Evolutionary conservation across 192 early-diverging fungal species (phyloP).

Genomic region (Pilaira anomala): DNA sequence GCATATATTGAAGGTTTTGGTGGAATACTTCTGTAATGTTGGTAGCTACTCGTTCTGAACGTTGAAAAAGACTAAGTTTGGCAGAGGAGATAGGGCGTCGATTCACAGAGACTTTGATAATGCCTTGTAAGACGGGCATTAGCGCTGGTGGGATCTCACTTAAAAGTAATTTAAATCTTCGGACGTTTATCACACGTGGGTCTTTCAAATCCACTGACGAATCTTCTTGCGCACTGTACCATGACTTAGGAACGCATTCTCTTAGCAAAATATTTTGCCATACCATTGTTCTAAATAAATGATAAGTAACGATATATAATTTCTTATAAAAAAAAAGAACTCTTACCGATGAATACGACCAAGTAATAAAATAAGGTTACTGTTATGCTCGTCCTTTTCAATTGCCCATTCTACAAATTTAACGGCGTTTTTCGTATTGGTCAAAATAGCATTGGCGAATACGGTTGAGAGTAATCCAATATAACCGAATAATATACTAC

Average conservation of each 20-base stretch:
- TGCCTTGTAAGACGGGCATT: conserved; percentile 57
- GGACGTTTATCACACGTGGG: conserved; percentile 61
- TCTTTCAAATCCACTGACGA: conserved; percentile 36
- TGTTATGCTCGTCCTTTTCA: conserved; percentile 34
- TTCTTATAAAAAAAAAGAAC: not conserved
- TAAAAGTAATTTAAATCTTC: conserved; percentile 60
- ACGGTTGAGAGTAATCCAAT: conserved; percentile 66
- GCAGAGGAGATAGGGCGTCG: conserved; percentile 22
- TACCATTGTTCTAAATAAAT: conserved; percentile 36
- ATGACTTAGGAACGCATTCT: conserved; percentile 54
- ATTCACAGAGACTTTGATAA: conserved; percentile 56
- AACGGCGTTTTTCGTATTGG: conserved; percentile 57
- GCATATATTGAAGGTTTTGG: conserved; percentile 45
- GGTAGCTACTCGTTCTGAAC: conserved; percentile 55
- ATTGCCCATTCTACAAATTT: conserved; percentile 59
- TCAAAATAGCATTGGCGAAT: conserved; percentile 59
- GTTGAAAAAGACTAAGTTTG: conserved; percentile 34
- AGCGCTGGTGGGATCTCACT: conserved; percentile 62
- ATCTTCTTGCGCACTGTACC: conserved; percentile 49
- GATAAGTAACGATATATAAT: not conserved
- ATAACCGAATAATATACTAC: conserved; percentile 59
- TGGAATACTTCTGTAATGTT: conserved; percentile 30
- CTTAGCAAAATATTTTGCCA: conserved; percentile 64
- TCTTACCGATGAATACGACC: conserved; percentile 55
- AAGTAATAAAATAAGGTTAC: conserved; percentile 44